Conservation (phyloP, 768 basidiomycete species). For the Mycena vulgaris region DNA sequence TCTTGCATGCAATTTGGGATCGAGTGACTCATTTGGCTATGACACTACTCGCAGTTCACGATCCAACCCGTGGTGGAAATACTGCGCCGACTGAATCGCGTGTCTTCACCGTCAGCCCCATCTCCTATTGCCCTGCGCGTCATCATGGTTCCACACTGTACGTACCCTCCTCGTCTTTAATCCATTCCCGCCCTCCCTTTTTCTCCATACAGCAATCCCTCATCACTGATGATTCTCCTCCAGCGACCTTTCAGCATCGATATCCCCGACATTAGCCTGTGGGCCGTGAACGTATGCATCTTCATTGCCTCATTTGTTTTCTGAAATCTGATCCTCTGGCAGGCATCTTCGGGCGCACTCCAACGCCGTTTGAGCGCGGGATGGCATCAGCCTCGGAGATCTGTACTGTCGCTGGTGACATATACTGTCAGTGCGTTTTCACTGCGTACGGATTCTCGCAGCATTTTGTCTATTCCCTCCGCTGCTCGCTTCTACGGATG, state of each 20-base stretch:
- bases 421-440: background rate
- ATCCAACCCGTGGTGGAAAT: too few species aligned
- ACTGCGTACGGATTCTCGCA: background rate
- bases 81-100: background rate
- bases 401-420: background rate
- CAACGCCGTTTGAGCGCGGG: background rate
- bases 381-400: constrained; percentile 2
- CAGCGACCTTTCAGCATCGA: constrained; percentile 3
- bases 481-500: background rate
- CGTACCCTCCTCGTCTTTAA: too few species aligned
- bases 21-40: background rate
- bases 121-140: background rate
- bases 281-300: background rate
- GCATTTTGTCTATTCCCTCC: constrained; percentile 2
- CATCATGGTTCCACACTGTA: too few species aligned
- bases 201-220: constrained; percentile 10
- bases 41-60: constrained; percentile 3
- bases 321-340: constrained; percentile 3
- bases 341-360: background rate
- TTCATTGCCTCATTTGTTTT: constrained; percentile 5
- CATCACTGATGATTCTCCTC: constrained; percentile 5
- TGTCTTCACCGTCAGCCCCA: background rate
- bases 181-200: constrained; percentile 3
- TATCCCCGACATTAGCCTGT: constrained; percentile 1
- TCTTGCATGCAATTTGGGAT: too few species aligned